Conservation (phyloP, 768 basidiomycete genomes). For the Filobasidium floriforme region DNA sequence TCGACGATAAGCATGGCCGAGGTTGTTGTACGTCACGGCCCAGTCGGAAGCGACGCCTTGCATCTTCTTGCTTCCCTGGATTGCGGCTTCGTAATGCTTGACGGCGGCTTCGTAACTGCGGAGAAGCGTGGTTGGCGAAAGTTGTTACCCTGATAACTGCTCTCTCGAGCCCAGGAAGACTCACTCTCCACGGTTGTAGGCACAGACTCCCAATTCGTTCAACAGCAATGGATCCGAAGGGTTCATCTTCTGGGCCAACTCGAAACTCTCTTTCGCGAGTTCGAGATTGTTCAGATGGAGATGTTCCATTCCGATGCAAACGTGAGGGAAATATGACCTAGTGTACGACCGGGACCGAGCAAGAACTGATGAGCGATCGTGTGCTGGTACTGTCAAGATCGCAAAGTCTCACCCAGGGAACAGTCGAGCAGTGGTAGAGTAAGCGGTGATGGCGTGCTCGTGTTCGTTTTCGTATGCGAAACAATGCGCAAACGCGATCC, state of each 20-base stretch:
- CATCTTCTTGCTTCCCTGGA: slow-evolving; percentile 73
- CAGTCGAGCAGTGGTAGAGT: slow-evolving; percentile 90
- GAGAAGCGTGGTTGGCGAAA: neutral
- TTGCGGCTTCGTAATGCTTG: slow-evolving; percentile 62
- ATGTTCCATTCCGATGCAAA: slow-evolving; percentile 98
- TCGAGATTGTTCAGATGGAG: slow-evolving; percentile 74
- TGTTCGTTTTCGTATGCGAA: slow-evolving; percentile 97
- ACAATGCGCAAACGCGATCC: slow-evolving; percentile 96
- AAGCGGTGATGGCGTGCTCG: slow-evolving; percentile 95
- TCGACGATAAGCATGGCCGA: slow-evolving; percentile 81
- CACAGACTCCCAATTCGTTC: slow-evolving; percentile 90
- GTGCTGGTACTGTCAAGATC: neutral
- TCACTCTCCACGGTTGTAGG: slow-evolving; percentile 75
- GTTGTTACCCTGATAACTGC: too few species aligned
- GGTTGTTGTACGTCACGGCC: slow-evolving; percentile 83
- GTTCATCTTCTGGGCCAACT: slow-evolving; percentile 70
- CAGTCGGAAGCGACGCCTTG: slow-evolving; percentile 78
- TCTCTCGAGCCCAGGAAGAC: slow-evolving; percentile 3
- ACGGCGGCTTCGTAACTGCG: slow-evolving; percentile 68
- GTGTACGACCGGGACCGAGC: neutral
- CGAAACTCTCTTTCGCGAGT: slow-evolving; percentile 80
- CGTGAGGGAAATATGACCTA: slow-evolving; percentile 88
- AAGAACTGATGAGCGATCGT: neutral
- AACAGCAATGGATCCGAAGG: slow-evolving; percentile 77
- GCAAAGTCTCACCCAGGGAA: slow-evolving; percentile 66